Evolutionary conservation across 192 early-diverging fungal species (phyloP).

Genomic region (Backusella parvicylindrica): DNA sequence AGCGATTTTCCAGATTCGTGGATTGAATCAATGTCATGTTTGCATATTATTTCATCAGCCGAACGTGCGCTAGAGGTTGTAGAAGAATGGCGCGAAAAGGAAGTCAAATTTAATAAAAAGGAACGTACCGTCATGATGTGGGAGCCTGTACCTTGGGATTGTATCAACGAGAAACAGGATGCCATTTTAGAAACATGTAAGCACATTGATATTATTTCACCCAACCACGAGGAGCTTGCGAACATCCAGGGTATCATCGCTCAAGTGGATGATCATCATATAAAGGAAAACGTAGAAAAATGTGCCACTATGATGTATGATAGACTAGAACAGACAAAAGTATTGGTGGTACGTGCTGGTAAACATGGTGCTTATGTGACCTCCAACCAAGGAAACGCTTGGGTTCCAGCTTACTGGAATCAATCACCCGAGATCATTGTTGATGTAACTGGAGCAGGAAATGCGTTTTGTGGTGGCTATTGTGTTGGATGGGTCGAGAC

Average conservation of each 20-base stretch:
- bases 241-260: conserved; percentile 29
- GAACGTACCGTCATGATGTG: conserved; percentile 34
- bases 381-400: not conserved
- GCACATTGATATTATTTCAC: conserved; percentile 34
- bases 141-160: conserved; percentile 41
- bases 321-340: not conserved
- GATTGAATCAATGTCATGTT: conserved; percentile 20
- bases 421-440: not conserved
- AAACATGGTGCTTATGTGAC: conserved; percentile 24
- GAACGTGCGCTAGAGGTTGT: conserved; percentile 25
- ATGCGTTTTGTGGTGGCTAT: conserved; percentile 46
- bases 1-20: conserved; percentile 30
- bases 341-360: conserved; percentile 34
- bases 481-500: conserved; percentile 31
- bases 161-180: conserved; percentile 17
- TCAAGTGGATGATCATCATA: conserved; percentile 1
- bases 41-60: conserved; percentile 39
- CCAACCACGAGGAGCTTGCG: conserved; percentile 45
- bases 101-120: conserved; percentile 1
- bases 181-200: not conserved
- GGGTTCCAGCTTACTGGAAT: conserved; percentile 40
- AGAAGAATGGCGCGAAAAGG: conserved; percentile 22
- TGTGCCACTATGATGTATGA: not conserved
- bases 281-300: conserved; percentile 9
- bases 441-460: conserved; percentile 46